Percentiles rank a stretch among this genome's conserved stretches.
Conservation (phyloP, 176 grass and related monocot genomes). For the Neostapfia colusana region DNA sequence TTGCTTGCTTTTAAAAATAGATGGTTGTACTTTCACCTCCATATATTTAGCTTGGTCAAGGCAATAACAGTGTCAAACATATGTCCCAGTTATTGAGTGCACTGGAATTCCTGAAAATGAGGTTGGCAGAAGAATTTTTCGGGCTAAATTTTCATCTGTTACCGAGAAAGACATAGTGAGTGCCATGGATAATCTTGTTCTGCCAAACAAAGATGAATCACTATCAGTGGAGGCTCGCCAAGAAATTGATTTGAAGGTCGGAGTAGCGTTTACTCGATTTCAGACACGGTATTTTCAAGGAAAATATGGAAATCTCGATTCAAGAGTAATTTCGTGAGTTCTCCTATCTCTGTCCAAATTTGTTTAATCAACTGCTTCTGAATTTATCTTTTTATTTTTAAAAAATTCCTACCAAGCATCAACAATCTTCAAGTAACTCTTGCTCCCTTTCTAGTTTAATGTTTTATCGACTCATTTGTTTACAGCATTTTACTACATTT, state of each 20-base stretch:
- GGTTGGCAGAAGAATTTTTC: slow-evolving; percentile 73
- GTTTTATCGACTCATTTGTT: slow-evolving; percentile 5
- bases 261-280: slow-evolving; percentile 97
- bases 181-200: slow-evolving; percentile 83
- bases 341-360: slow-evolving; percentile 33
- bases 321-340: slow-evolving; percentile 99
- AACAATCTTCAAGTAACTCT: slow-evolving; percentile 17
- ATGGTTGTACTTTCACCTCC: neutral
- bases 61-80: slow-evolving; percentile 26
- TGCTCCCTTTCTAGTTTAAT: slow-evolving; percentile 15
- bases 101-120: slow-evolving; percentile 81
- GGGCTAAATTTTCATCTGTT: slow-evolving; percentile 92
- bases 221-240: slow-evolving; percentile 89
- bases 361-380: slow-evolving; percentile 20
- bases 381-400: neutral
- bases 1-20: slow-evolving; percentile 4
- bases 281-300: slow-evolving; percentile 96
- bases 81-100: slow-evolving; percentile 75
- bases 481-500: slow-evolving; percentile 5
- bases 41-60: slow-evolving; percentile 10
- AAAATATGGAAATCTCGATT: slow-evolving; percentile 98
- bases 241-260: slow-evolving; percentile 98
- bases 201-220: slow-evolving; percentile 86
- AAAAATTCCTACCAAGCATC: neutral
- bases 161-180: slow-evolving; percentile 78